phyloP scores from a whole-genome alignment of 768 basidiomycete genomes.

The Leccinum rimulosum region DNA sequence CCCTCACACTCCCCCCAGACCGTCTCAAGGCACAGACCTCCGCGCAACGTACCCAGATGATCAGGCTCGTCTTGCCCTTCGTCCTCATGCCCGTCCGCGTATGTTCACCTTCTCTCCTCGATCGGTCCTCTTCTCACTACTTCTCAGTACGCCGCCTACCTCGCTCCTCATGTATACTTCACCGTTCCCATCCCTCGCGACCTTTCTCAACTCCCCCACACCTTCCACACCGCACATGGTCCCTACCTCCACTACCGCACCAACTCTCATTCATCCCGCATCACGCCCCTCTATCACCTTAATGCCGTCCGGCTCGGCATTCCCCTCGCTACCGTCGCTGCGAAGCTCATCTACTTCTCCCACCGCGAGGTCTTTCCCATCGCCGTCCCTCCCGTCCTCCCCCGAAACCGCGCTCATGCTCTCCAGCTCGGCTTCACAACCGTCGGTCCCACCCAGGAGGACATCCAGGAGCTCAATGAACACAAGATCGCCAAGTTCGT shows the following conservation, averaged over 20 bases:
- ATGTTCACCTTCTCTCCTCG: background rate
- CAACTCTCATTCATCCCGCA: slow-evolving; percentile 26
- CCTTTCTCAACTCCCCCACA: slow-evolving; percentile 20
- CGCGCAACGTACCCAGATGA: slow-evolving; percentile 28
- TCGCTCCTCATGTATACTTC: slow-evolving; percentile 63
- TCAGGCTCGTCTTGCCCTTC: slow-evolving; percentile 40
- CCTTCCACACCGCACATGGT: slow-evolving; percentile 41
- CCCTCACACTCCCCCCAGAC: slow-evolving; percentile 27
- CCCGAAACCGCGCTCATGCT: slow-evolving; percentile 32
- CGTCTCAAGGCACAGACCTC: slow-evolving; percentile 27
- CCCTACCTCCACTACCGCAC: slow-evolving; percentile 46
- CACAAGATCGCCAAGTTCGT: slow-evolving; percentile 36
- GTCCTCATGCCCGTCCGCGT: slow-evolving; percentile 53
- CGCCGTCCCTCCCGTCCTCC: slow-evolving; percentile 38
- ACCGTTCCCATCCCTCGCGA: slow-evolving; percentile 44
- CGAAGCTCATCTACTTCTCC: slow-evolving; percentile 61
- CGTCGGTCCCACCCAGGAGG: slow-evolving; percentile 50
- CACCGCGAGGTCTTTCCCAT: slow-evolving; percentile 51
- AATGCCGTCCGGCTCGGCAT: slow-evolving; percentile 25
- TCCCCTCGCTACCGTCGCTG: slow-evolving; percentile 55
- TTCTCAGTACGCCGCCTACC: slow-evolving; percentile 50
- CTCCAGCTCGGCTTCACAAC: slow-evolving; percentile 24
- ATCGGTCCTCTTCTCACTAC: slow-evolving; percentile 10
- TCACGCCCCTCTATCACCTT: slow-evolving; percentile 29
- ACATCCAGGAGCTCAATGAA: slow-evolving; percentile 57